A percentile compares a stretch with the other conserved stretches of the same genome.
phyloP scores from a whole-genome alignment of 805 yeast species.

The Nakazawaea holstii region DNA sequence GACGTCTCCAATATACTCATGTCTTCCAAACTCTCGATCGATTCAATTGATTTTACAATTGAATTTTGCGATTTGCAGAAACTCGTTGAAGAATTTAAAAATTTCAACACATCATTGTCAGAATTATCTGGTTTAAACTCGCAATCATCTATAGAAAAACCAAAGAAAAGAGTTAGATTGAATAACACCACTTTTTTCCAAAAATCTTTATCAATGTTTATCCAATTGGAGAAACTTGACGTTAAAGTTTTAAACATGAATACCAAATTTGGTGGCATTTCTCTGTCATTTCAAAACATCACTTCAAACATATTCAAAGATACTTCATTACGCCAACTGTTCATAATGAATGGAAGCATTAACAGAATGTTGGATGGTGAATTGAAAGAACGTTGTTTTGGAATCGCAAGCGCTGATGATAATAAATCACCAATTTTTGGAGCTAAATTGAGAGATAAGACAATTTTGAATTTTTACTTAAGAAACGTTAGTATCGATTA shows the following conservation, averaged over 20 bases:
- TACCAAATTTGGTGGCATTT: conserved; percentile 28
- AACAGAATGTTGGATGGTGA: conserved; percentile 6
- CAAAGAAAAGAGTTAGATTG: conserved; percentile 17
- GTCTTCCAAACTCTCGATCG: conserved; percentile 13
- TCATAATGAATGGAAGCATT: conserved; percentile 12
- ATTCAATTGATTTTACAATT: conserved; percentile 23
- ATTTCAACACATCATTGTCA: conserved; percentile 4
- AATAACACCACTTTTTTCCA: conserved; percentile 21
- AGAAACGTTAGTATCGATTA: conserved; percentile 49
- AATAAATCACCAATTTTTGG: conserved; percentile 34
- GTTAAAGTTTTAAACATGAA: conserved; percentile 17
- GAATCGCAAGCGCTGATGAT: conserved; percentile 27
- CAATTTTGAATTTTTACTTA: conserved; percentile 35
- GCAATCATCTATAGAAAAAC: not conserved
- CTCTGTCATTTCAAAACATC: conserved; percentile 15
- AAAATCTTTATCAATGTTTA: conserved; percentile 14
- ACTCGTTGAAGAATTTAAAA: conserved; percentile 14
- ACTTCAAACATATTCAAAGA: conserved; percentile 15
- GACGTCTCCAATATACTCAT: conserved; percentile 21
- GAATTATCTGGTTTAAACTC: not conserved
- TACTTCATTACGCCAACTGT: conserved; percentile 11
- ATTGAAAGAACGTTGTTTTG: conserved; percentile 24
- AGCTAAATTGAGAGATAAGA: conserved; percentile 28
- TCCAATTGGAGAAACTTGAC: conserved; percentile 13
- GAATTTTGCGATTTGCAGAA: conserved; percentile 23